These are phyloP conservation scores for Thymus quinquecostatus DNA, from an alignment of 257 asterid genomes.

Conservation along the genomic window DNA sequence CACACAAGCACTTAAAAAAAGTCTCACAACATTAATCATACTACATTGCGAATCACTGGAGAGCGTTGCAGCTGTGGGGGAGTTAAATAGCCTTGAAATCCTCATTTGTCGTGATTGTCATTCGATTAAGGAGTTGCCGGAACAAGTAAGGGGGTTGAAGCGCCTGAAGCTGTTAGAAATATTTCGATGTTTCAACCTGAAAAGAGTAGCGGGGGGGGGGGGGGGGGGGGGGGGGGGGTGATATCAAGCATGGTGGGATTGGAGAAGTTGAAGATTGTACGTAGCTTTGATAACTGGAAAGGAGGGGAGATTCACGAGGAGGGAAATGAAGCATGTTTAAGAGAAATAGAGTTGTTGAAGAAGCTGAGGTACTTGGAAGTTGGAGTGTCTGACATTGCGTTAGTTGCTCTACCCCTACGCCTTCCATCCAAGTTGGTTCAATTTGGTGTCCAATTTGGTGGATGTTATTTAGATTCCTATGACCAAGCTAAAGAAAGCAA, in stretches of 20 bases:
- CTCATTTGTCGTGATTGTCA: not conserved
- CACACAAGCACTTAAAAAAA: not conserved
- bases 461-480: no score
- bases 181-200: not conserved
- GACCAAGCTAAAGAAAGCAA: no score
- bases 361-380: conserved; percentile 9
- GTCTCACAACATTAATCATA: conserved; percentile 11
- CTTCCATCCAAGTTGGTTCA: not conserved
- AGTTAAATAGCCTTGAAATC: not conserved
- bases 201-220: conserved; percentile 4
- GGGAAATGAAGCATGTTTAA: not conserved
- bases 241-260: no score
- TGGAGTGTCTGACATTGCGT: not conserved
- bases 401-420: not conserved
- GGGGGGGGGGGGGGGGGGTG: conserved; percentile 12
- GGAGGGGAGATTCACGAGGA: not conserved
- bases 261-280: not conserved
- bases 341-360: conserved; percentile 4
- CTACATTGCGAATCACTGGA: not conserved
- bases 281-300: conserved; percentile 14
- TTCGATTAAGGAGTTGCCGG: not conserved
- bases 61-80: not conserved
- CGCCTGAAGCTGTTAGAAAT: conserved; percentile 12
- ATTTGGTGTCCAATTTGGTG: not conserved
- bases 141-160: not conserved